These are phyloP conservation scores for Globisporangium spinosum DNA, from an alignment of 352 stramenopile genomes.

Conservation along the genomic window DNA sequence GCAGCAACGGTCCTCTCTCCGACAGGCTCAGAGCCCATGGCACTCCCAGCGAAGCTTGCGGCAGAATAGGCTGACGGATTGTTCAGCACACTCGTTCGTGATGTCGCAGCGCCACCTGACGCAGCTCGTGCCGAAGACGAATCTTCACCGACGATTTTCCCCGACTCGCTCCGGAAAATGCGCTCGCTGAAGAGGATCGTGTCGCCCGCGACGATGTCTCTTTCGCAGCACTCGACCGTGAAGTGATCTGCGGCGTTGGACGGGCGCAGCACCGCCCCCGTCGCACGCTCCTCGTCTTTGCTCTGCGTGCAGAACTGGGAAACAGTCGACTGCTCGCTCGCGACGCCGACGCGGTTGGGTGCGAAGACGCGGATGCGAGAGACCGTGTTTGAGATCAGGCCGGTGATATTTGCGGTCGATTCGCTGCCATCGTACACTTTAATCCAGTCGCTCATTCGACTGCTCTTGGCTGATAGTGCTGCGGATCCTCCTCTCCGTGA, in stretches of 20 bases:
- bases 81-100: conserved; percentile 9
- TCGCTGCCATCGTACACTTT: conserved; percentile 82
- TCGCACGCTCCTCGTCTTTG: conserved; percentile 50
- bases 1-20: conserved; percentile 76
- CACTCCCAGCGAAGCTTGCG: conserved; percentile 28
- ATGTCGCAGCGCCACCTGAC: conserved; percentile 7
- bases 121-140: background rate
- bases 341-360: conserved; percentile 57
- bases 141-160: conserved; percentile 32
- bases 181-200: conserved; percentile 91
- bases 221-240: conserved; percentile 65
- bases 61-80: conserved; percentile 49
- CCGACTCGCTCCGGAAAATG: conserved; percentile 53
- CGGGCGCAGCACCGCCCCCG: conserved; percentile 27
- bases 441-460: conserved; percentile 44
- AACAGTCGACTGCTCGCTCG: conserved; percentile 71
- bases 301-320: conserved; percentile 77
- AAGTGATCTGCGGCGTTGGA: conserved; percentile 61
- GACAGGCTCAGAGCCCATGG: conserved; percentile 28
- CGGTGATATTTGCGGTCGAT: conserved; percentile 46
- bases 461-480: background rate
- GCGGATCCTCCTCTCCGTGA: conserved; percentile 3
- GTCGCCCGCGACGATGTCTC: conserved; percentile 85
- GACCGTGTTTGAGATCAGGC: conserved; percentile 72
- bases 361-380: conserved; percentile 85